Evolutionary conservation across 306 rosid genomes (phyloP), one percentile per base, ranked within the genome.

Genomic region (Luffa acutangula): DNA sequence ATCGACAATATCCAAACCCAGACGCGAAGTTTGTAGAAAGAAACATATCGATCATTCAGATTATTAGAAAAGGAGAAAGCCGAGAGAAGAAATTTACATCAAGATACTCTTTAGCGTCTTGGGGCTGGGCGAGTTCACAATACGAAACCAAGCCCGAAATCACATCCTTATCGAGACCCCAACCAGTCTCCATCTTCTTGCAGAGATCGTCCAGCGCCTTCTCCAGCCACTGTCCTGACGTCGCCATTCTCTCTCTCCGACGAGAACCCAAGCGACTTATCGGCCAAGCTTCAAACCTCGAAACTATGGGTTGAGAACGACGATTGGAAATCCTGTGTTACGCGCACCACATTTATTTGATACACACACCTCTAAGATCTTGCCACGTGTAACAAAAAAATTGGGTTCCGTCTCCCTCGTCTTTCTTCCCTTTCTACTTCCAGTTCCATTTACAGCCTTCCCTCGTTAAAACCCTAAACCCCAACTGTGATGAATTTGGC

Each of bases 51-150:
- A 42, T 20, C 34, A 31, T 6, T 67, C 15, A 18, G 15, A 65
- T 20, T 4, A 51, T 17, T 20, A 60, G 51, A 12, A 46, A 20
- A 14, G 64, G 51, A 79, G 33, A 62, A 77, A 33, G 25, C 31
- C 25, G 76, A 75, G 33, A 58, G 60, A 80, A 77, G 59, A 18
- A 20, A 49, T 65, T 7, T 91, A 94, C 98, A 45, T 95, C 96
- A 63, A 95, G 98, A 76, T 95, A 95, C 75, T 91, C 97, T 79
- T 95, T 93, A 71, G 97, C 99, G 81, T 95, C 99, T 17, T 46
- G 88, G 25, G 99, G 96, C 33, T 91, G 82, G 76, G 99, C 96
- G 41, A 89, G 87, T 82, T 95, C 96, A 72, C 97, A 95, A 79
- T 93, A 95, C 34, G 99, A 95, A 62, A 93, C 99, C 20, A 95